Percentiles rank a stretch among this genome's conserved stretches.
Evolutionary conservation across 495 filamentous ascomycete species (phyloP).

Genomic region (Neurospora africana): DNA sequence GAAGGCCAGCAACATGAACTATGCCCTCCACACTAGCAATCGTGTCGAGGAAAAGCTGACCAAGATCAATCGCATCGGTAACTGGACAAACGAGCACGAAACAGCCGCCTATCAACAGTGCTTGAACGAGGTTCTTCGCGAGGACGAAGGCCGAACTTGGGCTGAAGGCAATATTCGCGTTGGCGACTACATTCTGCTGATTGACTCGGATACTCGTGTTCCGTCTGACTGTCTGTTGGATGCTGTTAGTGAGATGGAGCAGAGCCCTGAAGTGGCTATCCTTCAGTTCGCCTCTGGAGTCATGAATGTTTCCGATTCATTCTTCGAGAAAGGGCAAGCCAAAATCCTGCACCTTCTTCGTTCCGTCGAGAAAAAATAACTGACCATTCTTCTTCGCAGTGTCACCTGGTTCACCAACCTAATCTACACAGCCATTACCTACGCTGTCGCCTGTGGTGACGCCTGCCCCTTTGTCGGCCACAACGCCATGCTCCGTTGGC

Average conservation of each 20-base stretch:
- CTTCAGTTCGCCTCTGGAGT: constrained; percentile 59
- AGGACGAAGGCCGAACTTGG: constrained; percentile 53
- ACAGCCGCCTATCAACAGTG: constrained; percentile 37
- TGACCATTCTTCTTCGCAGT: constrained; percentile 11
- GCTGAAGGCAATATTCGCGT: constrained; percentile 61
- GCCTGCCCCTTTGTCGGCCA: constrained; percentile 60
- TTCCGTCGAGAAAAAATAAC: neutral
- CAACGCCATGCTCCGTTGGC: constrained; percentile 62
- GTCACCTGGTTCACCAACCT: constrained; percentile 68
- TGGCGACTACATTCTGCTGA: constrained; percentile 57
- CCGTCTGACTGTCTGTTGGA: constrained; percentile 57
- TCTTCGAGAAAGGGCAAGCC: constrained; percentile 47
- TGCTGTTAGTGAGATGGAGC: constrained; percentile 61
- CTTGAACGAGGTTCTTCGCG: constrained; percentile 42
- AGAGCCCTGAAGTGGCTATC: constrained; percentile 58
- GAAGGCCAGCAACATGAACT: constrained; percentile 70
- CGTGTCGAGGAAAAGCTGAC: constrained; percentile 49
- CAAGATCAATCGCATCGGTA: constrained; percentile 25
- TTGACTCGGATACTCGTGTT: constrained; percentile 61
- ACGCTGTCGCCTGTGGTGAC: constrained; percentile 56
- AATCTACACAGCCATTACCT: constrained; percentile 59
- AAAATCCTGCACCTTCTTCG: neutral
- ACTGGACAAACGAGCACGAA: constrained; percentile 45
- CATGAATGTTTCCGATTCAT: constrained; percentile 54
- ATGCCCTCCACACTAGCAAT: constrained; percentile 47